Evolutionary conservation across 345 rosid species (phyloP), one percentile per base, ranked within the genome.

Genomic region (Adansonia digitata): DNA sequence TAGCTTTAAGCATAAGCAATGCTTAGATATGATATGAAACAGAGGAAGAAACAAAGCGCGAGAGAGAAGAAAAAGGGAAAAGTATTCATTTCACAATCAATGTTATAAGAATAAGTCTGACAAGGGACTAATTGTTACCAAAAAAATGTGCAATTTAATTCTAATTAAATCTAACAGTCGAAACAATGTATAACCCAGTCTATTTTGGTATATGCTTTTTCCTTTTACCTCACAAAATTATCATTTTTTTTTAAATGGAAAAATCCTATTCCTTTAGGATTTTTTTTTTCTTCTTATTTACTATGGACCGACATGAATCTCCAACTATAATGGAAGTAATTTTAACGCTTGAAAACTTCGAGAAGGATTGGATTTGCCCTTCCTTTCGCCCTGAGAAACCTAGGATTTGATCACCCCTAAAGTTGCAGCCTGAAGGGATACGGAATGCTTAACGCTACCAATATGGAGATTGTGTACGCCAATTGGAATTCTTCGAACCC

Each of bases 401-500:
- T 75, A 79, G 51, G 90, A 77, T 81, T 86, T 85, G 69, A 87
- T 83, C 69, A 85, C 82, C 13, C 96, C 91, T 31, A 84, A 80
- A 43, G 69, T 72, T 63, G 83, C 78, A 12, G 91, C 84, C 78
- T 86, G 89, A 79, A 93, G 87, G n/a, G 91, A 86, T 39, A 93
- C 87, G 9, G 88, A 78, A 73, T 89, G 97, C 65, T 69, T 75
- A 15, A 75, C 63, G 5, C 81, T 90, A 18, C 97, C 98, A 66
- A 94, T 88, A 40, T 86, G 91, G 75, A 94, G 85, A 61, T 74
- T 73, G 69, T 94, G 97, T 49, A 81, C 90, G 4, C 98, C 98
- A 77, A 90, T 77, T 34, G 97, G 97, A 75, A 94, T 87, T 81
- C 97, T 90, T 84, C 97, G 87, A 80, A 83, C 82, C 31, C 98